Evolutionary conservation across 2,329 filamentous ascomycete species (phyloP), one percentile per base, ranked within the genome.

Genomic region (Verticillium longisporum): DNA sequence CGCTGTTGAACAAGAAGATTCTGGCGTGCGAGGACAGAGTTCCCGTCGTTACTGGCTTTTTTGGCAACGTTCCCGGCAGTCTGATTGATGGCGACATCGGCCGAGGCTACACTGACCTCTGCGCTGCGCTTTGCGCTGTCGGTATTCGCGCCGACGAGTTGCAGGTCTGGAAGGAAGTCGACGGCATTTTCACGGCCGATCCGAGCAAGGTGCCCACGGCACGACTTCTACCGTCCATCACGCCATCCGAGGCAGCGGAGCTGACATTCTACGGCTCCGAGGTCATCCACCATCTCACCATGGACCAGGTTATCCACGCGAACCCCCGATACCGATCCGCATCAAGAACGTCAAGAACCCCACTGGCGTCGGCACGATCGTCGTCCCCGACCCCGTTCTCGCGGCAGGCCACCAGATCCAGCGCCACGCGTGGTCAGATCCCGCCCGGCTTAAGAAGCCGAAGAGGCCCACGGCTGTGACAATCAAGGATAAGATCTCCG

Each of bases 111-210:
- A 98, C 95, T 10, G 95, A 99, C 75, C 84, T 99, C 56, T 98
- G 95, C 73, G 94, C 95, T 13, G 93, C 95, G 6, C 81, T 99
- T 15, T 88, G 93, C 59, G 92, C 95, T 1, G 94, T 99, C 10
- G 94, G 92, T 4, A 79, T 96, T n/a, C 81, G 86, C 68, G 95
- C 95, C 1, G 80, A 88, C 60, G 95, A 99, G 74, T 83, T 99
- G 59, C 95, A 99, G 75, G 90, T 99, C 65, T 98, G 95, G 95
- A 99, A 99, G 78, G 95, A 99, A 73, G 95, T 99, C 6, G 95
- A 99, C 74, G 93, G 92, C 62, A 96, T 98, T 71, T 95, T 97
- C 75, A 88, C 84, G 2, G 82, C 83, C 6, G 94, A 97, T 71
- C 92, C 92, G 2, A 86, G 90, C 69, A 96, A 96, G 76, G 92